phyloP scores from a whole-genome alignment of 768 basidiomycete genomes.

The Serendipita sp. region DNA sequence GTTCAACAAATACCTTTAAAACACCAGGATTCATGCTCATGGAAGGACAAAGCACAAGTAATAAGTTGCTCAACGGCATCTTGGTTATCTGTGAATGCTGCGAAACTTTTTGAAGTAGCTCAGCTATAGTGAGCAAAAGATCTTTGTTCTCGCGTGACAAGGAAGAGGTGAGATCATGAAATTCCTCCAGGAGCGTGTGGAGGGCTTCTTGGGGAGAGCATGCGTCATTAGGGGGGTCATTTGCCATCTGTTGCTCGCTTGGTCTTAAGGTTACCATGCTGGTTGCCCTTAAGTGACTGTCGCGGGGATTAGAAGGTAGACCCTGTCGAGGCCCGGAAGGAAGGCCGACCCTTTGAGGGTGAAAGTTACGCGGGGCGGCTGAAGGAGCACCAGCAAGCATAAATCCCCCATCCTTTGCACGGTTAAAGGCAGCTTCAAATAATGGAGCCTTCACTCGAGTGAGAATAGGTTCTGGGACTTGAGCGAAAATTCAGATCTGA shows the following conservation, averaged over 20 bases:
- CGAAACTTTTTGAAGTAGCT: slow-evolving; percentile 64
- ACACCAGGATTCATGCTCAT: slow-evolving; percentile 62
- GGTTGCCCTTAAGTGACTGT: slow-evolving; percentile 15
- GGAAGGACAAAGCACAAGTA: slow-evolving; percentile 79
- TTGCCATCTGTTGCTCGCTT: too few species aligned
- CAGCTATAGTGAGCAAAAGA: slow-evolving; percentile 64
- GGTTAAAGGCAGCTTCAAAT: slow-evolving; percentile 60
- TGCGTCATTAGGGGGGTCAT: slow-evolving; percentile 38
- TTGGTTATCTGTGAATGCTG: slow-evolving; percentile 55
- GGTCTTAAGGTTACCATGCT: too few species aligned
- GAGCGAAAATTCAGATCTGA: slow-evolving; percentile 7
- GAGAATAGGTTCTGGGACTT: slow-evolving; percentile 78
- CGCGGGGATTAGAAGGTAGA: slow-evolving; percentile 19
- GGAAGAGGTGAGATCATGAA: slow-evolving; percentile 46
- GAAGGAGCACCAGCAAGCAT: slow-evolving; percentile 6
- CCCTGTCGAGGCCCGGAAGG: slow-evolving; percentile 21
- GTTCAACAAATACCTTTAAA: slow-evolving; percentile 35
- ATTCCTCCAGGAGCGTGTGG: slow-evolving; percentile 34
- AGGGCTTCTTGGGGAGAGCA: slow-evolving; percentile 29
- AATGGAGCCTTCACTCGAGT: slow-evolving; percentile 52
- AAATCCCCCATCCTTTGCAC: slow-evolving; percentile 12
- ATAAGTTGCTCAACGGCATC: slow-evolving; percentile 82
- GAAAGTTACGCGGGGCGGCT: neutral
- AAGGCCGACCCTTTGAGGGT: slow-evolving; percentile 18
- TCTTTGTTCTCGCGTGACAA: slow-evolving; percentile 72